These are phyloP conservation scores for Rugosomyces carneus DNA, from an alignment of 1,284 basidiomycete species.

Conservation along the genomic window DNA sequence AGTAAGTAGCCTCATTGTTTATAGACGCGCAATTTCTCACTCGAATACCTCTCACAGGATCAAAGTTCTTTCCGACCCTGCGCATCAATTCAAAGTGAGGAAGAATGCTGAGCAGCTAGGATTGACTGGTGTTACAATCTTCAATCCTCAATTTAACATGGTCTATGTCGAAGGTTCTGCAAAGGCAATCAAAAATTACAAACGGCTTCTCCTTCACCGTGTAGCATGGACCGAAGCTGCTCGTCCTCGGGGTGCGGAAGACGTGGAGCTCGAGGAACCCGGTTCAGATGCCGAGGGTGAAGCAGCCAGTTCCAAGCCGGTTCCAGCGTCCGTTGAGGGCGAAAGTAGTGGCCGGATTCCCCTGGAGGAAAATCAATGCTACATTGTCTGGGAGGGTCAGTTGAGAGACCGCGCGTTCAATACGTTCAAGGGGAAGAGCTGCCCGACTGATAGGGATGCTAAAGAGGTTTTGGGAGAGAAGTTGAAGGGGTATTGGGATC, in stretches of 20 bases:
- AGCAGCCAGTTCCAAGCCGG: conserved; percentile 5
- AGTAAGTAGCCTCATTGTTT: conserved; percentile 45
- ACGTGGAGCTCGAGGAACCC: conserved; percentile 57
- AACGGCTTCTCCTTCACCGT: conserved; percentile 80
- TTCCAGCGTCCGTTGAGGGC: conserved; percentile 23
- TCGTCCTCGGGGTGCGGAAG: conserved; percentile 65
- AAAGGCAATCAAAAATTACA: conserved; percentile 86
- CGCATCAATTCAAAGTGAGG: conserved; percentile 94
- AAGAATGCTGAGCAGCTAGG: conserved; percentile 92
- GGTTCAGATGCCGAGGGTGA: conserved; percentile 40
- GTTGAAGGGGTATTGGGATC: conserved; percentile 89
- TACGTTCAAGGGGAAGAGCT: conserved; percentile 78
- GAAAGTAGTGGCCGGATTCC: conserved; percentile 37
- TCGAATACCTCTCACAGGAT: conserved; percentile 48
- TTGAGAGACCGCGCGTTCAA: conserved; percentile 80
- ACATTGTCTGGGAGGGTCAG: conserved; percentile 90
- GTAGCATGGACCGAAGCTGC: conserved; percentile 95
- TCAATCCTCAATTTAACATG: conserved; percentile 84
- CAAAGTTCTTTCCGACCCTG: conserved; percentile 83
- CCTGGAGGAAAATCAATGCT: conserved; percentile 83
- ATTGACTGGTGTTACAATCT: conserved; percentile 85
- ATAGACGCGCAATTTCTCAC: conserved; percentile 1
- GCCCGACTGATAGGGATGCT: conserved; percentile 80
- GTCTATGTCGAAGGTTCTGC: conserved; percentile 91
- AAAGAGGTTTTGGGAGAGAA: conserved; percentile 82